Evolutionary conservation across 352 stramenopile species (phyloP), one percentile per base, ranked within the genome.

Genomic region (Globisporangium perplexum): DNA sequence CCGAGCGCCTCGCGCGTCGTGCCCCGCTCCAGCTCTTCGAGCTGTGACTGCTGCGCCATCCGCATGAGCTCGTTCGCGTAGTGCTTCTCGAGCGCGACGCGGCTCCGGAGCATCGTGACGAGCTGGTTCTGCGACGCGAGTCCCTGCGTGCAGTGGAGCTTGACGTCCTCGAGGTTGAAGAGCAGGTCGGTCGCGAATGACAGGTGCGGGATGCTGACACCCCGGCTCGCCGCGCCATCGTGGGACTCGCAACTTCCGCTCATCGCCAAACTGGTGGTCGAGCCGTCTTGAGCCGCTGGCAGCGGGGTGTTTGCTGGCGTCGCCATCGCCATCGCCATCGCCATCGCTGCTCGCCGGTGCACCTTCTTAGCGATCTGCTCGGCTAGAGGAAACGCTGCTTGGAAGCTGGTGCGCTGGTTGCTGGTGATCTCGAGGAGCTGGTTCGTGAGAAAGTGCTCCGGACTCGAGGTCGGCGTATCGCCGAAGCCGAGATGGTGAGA

Each of bases 101-200:
- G 83, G 47, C 65, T 78, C 54, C 83, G 85, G 20, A 94, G 68
- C 64, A 94, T 65, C 39, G 66, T 57, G 42, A 94, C 52, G 28
- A 90, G 63, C 46, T 72, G 82, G 14, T 50, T 57, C 41, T 92
- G 82, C 7, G 75, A 74, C 22, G 68, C 31, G n/a, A 91, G 65
- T 6, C 77, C 73, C 10, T 59, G 39, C 3, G 42, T 66, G 49
- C 77, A 88, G 26, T 70, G 58, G 8, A 58, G 60, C 28, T 69
- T 71, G 4, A 93, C 83, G 1, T 84, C 75, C 18, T 91, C 77
- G 22, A 91, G 46, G 46, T 85, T 84, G 55, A 91, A 93, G 47
- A 93, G 72, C 24, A 93, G 64, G 50, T 90, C 78, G 1, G 78
- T 88, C 33, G 83, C 77, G 41, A 91, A 93, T 18, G 70, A 83